These are phyloP conservation scores for Dipodascopsis tothii DNA, from an alignment of 805 yeast species.

Conservation along the genomic window DNA sequence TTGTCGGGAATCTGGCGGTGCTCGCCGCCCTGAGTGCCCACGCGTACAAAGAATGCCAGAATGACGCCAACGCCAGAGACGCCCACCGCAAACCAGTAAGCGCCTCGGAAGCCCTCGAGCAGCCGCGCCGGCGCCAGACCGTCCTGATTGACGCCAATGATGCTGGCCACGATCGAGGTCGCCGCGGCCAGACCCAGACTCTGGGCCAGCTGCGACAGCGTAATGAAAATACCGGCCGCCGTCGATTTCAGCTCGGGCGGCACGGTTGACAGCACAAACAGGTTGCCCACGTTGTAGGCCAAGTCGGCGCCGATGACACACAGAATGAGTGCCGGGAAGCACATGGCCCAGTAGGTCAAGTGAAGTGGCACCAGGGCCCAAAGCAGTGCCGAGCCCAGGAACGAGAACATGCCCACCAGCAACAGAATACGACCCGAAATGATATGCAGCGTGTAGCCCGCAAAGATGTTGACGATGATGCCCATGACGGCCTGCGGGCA, in stretches of 20 bases:
- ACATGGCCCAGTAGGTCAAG: constrained; percentile 39
- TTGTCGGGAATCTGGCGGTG: too few relatives aligned
- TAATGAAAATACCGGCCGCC: constrained; percentile 46
- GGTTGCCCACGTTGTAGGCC: constrained; percentile 40
- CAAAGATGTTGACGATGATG: constrained; percentile 38
- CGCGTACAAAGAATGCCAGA: constrained; percentile 30
- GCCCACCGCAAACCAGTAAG: constrained; percentile 32
- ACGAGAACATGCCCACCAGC: constrained; percentile 34
- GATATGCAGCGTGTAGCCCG: constrained; percentile 40
- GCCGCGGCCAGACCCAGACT: constrained; percentile 40
- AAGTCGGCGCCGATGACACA: constrained; percentile 44
- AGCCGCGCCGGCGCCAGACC: constrained; percentile 1
- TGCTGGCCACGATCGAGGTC: constrained; percentile 35
- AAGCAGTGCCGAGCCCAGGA: constrained; percentile 34
- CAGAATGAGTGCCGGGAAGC: constrained; percentile 39
- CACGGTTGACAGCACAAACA: constrained; percentile 39
- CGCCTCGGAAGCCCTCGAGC: constrained; percentile 17
- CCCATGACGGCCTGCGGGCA: constrained; percentile 42
- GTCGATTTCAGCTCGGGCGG: constrained; percentile 36
- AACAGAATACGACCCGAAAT: constrained; percentile 39
- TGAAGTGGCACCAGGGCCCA: constrained; percentile 38
- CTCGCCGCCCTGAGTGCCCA: constrained; percentile 29
- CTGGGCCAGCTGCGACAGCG: constrained; percentile 37
- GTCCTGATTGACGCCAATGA: constrained; percentile 2
- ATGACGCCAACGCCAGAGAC: constrained; percentile 28